A percentile compares a stretch with the other conserved stretches of the same genome.
Evolutionary conservation across 2,329 filamentous ascomycete genomes (phyloP).

Genomic region (Ploettnerulaceae sp.): DNA sequence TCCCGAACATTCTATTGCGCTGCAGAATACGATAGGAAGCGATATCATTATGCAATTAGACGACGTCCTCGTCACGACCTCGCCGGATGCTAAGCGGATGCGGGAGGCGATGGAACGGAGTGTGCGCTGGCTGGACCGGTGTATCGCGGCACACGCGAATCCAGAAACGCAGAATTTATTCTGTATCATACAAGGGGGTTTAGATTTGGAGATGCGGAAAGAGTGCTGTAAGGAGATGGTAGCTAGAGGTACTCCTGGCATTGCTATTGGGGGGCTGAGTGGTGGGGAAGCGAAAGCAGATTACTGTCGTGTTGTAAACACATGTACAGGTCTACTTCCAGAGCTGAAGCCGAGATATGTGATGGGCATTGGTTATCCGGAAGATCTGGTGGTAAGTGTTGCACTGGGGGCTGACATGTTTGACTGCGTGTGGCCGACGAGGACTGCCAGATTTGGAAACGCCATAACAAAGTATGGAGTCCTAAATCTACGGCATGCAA

Average conservation of each 20-base stretch:
- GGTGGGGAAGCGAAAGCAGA: constrained; percentile 92
- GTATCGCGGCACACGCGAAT: constrained; percentile 82
- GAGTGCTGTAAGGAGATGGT: constrained; percentile 88
- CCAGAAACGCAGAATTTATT: constrained; percentile 86
- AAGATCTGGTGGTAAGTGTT: constrained; percentile 89
- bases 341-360: constrained; percentile 95
- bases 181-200: constrained; percentile 95
- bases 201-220: constrained; percentile 79
- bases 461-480: constrained; percentile 77
- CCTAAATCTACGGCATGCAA: constrained; percentile 76
- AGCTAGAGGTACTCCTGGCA: constrained; percentile 83
- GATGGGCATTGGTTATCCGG: constrained; percentile 97
- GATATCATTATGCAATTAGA: constrained; percentile 99
- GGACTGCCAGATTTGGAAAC: constrained; percentile 93
- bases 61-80: constrained; percentile 95
- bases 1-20: constrained; percentile 90
- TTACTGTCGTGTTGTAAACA: constrained; percentile 84
- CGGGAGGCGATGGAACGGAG: constrained; percentile 92
- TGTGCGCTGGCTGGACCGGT: constrained; percentile 92
- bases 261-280: constrained; percentile 91
- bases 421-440: constrained; percentile 97
- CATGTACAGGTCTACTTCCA: constrained; percentile 80
- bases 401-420: constrained; percentile 98
- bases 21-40: constrained; percentile 95
- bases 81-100: constrained; percentile 82